A percentile compares a stretch with the other conserved stretches of the same genome.
phyloP scores from a whole-genome alignment of 768 basidiomycete genomes.

The Piloderma croceum region DNA sequence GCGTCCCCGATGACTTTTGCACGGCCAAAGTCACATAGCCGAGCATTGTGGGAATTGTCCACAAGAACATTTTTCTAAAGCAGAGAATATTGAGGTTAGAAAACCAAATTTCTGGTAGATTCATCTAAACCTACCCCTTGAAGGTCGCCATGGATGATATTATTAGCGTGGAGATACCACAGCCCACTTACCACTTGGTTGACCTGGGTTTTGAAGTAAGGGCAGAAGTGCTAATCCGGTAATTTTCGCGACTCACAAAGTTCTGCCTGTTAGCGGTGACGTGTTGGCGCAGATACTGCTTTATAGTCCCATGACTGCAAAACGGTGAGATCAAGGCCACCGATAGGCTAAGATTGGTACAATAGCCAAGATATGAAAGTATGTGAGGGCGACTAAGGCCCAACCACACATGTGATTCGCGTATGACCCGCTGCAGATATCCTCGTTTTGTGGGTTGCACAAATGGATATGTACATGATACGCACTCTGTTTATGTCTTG shows the following conservation, averaged over 20 bases:
- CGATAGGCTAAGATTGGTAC: conserved; percentile 8
- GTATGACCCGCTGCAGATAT: conserved; percentile 11
- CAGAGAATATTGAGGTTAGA: neutral
- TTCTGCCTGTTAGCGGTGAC: neutral
- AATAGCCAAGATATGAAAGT: conserved; percentile 10
- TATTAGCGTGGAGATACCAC: conserved; percentile 13
- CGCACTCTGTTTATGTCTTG: neutral
- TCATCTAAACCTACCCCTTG: conserved; percentile 11
- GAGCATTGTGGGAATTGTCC: conserved; percentile 5
- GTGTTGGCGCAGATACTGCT: conserved; percentile 6
- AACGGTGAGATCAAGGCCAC: conserved; percentile 11
- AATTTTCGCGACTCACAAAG: neutral
- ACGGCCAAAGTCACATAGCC: conserved; percentile 19
- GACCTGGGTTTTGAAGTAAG: conserved; percentile 6
- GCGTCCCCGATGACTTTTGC: conserved; percentile 7
- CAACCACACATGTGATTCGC: conserved; percentile 6
- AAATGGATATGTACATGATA: neutral
- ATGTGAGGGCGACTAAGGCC: conserved; percentile 8
- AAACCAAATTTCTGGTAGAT: neutral
- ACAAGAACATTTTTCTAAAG: conserved; percentile 15
- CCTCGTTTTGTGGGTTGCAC: neutral
- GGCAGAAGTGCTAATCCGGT: neutral
- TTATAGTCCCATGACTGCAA: conserved; percentile 7
- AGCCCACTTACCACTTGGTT: conserved; percentile 13
- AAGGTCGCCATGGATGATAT: conserved; percentile 19